Conservation (phyloP, 768 basidiomycete genomes). For the Tricholoma hemisulphureum region DNA sequence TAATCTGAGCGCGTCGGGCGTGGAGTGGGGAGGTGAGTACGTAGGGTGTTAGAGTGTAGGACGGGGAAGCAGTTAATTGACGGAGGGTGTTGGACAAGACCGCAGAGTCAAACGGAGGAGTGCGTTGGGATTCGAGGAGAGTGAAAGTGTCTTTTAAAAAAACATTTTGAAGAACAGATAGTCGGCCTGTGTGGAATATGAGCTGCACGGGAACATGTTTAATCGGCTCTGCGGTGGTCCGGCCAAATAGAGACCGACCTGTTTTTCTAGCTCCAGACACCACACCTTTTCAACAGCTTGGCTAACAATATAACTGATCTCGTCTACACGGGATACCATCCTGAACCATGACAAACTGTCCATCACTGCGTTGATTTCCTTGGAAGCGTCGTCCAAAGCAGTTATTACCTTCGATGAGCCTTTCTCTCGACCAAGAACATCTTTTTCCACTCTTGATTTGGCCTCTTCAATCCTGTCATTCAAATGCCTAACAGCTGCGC, state of each 20-base stretch:
- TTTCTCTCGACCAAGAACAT: constrained; percentile 35
- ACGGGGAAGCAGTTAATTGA: constrained; percentile 49
- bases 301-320: constrained; percentile 38
- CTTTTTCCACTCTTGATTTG: constrained; percentile 32
- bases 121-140: constrained; percentile 39
- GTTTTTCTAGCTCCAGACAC: constrained; percentile 49
- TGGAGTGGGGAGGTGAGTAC: constrained; percentile 52
- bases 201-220: constrained; percentile 41
- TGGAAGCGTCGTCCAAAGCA: constrained; percentile 37
- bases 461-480: constrained; percentile 38
- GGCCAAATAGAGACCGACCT: constrained; percentile 33
- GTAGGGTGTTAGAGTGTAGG: constrained; percentile 41
- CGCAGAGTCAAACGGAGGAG: constrained; percentile 46
- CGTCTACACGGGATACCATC: constrained; percentile 45
- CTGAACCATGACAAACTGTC: constrained; percentile 47
- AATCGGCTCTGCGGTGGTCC: not conserved
- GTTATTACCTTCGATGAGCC: constrained; percentile 25
- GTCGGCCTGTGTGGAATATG: constrained; percentile 60
- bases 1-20: constrained; percentile 51
- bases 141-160: constrained; percentile 40
- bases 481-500: constrained; percentile 35
- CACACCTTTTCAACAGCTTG: constrained; percentile 39
- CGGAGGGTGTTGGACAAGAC: constrained; percentile 58
- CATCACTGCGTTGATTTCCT: constrained; percentile 39
- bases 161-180: constrained; percentile 46